phyloP scores from a whole-genome alignment of 352 stramenopile genomes.

The Phytopythium oedochilum region DNA sequence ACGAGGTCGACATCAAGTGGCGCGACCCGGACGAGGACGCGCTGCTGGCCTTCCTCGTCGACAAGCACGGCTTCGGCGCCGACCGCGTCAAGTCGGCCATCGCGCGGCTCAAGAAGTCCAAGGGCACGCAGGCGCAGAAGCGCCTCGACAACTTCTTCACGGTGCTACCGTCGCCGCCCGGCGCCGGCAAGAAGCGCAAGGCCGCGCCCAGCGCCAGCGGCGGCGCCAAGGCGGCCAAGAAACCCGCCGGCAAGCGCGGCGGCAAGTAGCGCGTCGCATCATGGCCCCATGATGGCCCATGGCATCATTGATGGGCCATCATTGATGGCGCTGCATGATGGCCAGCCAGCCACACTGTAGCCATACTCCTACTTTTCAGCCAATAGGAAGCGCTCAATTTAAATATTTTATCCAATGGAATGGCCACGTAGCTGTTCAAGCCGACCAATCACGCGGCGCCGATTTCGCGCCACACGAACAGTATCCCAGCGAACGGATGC shows the following conservation, averaged over 20 bases:
- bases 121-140: conserved; percentile 93
- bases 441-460: not conserved
- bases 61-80: conserved; percentile 95
- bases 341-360: too few relatives aligned
- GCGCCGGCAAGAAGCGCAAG: conserved; percentile 60
- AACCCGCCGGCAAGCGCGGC: conserved; percentile 36
- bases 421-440: not conserved
- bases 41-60: conserved; percentile 93
- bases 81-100: conserved; percentile 92
- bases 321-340: too few relatives aligned
- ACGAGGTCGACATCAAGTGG: conserved; percentile 92
- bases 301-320: too few relatives aligned
- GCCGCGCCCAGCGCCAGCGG: conserved; percentile 12
- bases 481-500: not conserved
- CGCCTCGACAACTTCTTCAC: conserved; percentile 97
- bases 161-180: conserved; percentile 44
- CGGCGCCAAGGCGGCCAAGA: conserved; percentile 27
- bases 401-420: conserved; percentile 2
- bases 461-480: not conserved
- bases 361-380: too few relatives aligned
- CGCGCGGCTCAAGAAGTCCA: conserved; percentile 95
- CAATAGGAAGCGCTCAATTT: too few relatives aligned
- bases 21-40: conserved; percentile 87
- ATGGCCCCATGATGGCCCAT: too few relatives aligned
- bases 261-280: too few relatives aligned